Evolutionary conservation across 176 grass and related monocot genomes (phyloP).

Genomic region (Cocos nucifera): DNA sequence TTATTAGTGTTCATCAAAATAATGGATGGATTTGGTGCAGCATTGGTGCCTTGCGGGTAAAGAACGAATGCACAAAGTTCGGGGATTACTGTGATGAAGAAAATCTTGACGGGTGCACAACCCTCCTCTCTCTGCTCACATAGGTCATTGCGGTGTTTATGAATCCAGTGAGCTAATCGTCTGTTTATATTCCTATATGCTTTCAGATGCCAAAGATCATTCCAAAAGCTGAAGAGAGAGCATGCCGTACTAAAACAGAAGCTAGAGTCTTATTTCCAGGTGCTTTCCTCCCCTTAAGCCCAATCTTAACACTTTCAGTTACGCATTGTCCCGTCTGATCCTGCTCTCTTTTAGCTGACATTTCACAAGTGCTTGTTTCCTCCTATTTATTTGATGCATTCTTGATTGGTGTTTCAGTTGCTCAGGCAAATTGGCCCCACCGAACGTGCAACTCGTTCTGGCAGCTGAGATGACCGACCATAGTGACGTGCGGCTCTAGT

Average conservation of each 20-base stretch:
- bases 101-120: slow-evolving; percentile 45
- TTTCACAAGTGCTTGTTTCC: too few relatives aligned
- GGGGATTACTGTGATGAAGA: slow-evolving; percentile 38
- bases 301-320: not conserved
- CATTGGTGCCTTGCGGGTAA: slow-evolving; percentile 51
- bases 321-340: too few relatives aligned
- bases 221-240: slow-evolving; percentile 66
- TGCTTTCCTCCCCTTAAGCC: not conserved
- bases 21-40: slow-evolving; percentile 17
- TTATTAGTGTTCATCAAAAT: too few relatives aligned
- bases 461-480: too few relatives aligned
- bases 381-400: too few relatives aligned
- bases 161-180: too few relatives aligned
- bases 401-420: slow-evolving; percentile 25
- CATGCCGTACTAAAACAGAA: slow-evolving; percentile 50
- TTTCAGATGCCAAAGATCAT: slow-evolving; percentile 50
- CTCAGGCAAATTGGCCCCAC: slow-evolving; percentile 42
- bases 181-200: not conserved
- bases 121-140: not conserved
- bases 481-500: too few relatives aligned
- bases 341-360: not conserved
- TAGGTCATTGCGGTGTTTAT: too few relatives aligned
- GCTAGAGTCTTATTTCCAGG: slow-evolving; percentile 67
- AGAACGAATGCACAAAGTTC: slow-evolving; percentile 56
- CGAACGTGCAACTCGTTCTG: not conserved